Evolutionary conservation across 306 rosid species (phyloP).

Genomic region (Castanea crenata): DNA sequence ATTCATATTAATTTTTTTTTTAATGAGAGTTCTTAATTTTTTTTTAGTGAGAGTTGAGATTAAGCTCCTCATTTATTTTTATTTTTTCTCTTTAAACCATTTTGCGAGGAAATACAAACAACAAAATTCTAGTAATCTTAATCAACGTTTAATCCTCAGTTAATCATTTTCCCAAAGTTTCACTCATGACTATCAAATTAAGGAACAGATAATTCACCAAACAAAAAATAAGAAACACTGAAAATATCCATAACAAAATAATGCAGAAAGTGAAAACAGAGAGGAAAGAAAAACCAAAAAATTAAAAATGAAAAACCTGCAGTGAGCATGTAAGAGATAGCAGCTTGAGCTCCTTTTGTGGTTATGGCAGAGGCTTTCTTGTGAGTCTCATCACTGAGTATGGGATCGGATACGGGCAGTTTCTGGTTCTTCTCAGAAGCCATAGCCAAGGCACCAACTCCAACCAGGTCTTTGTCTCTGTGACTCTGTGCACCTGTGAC

Average conservation of each 20-base stretch:
- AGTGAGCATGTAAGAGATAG: slow-evolving; percentile 68
- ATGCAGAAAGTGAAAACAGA: background rate
- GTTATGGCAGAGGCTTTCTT: slow-evolving; percentile 44
- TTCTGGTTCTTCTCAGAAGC: slow-evolving; percentile 25
- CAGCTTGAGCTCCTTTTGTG: slow-evolving; percentile 59
- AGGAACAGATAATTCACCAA: background rate
- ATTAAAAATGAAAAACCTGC: slow-evolving; percentile 40
- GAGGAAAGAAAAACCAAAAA: background rate
- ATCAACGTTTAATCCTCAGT: background rate
- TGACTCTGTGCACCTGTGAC: background rate
- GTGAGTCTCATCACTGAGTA: slow-evolving; percentile 14
- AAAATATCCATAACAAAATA: background rate
- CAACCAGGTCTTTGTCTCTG: background rate
- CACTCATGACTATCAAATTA: too few relatives aligned
- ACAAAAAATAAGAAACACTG: background rate
- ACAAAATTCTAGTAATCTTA: background rate
- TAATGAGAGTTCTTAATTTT: too few relatives aligned
- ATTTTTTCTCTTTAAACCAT: background rate
- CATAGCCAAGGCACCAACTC: slow-evolving; percentile 24
- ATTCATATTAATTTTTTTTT: too few relatives aligned
- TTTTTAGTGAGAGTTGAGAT: too few relatives aligned
- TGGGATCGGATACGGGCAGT: slow-evolving; percentile 32
- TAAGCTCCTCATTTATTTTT: background rate
- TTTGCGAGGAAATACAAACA: background rate
- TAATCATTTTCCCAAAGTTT: background rate